A percentile compares a stretch with the other conserved stretches of the same genome.
phyloP scores from a whole-genome alignment of 176 grass and related monocot genomes.

The Zizania latifolia region DNA sequence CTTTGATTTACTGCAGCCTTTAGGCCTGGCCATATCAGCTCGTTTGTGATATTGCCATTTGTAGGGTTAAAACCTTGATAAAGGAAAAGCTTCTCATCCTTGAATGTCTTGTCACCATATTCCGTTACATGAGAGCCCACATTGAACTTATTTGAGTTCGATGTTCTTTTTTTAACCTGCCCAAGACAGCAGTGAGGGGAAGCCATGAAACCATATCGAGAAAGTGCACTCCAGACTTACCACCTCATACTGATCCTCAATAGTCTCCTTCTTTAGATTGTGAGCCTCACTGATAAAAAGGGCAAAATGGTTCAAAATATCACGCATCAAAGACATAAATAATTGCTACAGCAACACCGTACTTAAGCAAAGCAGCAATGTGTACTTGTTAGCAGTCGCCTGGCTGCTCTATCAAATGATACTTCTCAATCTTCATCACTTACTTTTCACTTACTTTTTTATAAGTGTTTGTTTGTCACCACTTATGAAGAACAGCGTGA shows the following conservation, averaged over 20 bases:
- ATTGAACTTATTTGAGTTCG: conserved; percentile 30
- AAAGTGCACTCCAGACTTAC: conserved; percentile 41
- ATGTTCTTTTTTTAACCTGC: conserved; percentile 78
- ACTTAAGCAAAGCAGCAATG: background rate
- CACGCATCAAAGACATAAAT: background rate
- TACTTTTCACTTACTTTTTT: background rate
- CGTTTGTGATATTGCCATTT: conserved; percentile 52
- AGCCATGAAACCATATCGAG: conserved; percentile 7
- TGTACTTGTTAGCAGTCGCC: background rate
- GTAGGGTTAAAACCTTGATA: conserved; percentile 90
- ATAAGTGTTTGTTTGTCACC: background rate
- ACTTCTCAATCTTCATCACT: background rate
- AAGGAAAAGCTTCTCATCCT: conserved; percentile 68
- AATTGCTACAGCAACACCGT: background rate
- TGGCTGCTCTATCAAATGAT: background rate
- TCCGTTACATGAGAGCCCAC: conserved; percentile 90
- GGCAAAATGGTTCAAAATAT: conserved; percentile 3
- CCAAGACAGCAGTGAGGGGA: conserved; percentile 7
- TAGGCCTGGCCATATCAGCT: conserved; percentile 31
- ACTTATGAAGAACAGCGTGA: background rate
- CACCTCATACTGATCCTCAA: conserved; percentile 62
- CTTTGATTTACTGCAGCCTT: conserved; percentile 67
- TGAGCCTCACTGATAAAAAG: conserved; percentile 65
- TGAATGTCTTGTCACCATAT: conserved; percentile 87
- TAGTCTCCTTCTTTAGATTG: conserved; percentile 76